Evolutionary conservation across 2,329 filamentous ascomycete species (phyloP), one percentile per base, ranked within the genome.

Genomic region (Phoma sp.): DNA sequence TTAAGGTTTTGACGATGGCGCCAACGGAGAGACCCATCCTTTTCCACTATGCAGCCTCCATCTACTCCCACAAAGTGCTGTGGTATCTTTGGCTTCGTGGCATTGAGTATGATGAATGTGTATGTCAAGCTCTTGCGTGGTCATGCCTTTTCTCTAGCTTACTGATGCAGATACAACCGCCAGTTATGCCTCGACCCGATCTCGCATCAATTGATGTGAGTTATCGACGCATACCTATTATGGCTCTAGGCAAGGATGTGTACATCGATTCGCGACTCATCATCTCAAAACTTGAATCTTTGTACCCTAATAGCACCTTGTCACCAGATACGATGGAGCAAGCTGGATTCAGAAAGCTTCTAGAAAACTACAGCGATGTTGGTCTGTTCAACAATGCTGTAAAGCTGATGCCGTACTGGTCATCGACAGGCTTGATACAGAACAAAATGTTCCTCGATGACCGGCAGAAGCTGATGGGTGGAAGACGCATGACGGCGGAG

Each of bases 11-110:
- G 6, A 60, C 6, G 9, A 69, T 71, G 67, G 32, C 63, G 1
- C 43, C 58, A 6, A 35, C 52, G 5, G 76, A 78, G 43, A 74
- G 74, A n/a, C 81, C 88, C 19, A 77, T 89, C 7, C 67, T 91
- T 1, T 90, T 88, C 71, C 86, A 89, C 72, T 91, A 91, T 70
- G 70, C 78, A 0, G 81, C 78, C 65, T 90, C 88, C 10, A 87
- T 88, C 0, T 90, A 84, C 65, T 87, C 86, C 7, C 80, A 80
- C 50, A 78, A 87, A 55, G 73, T 91, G 25, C 74, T 83, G 24
- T 90, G 87, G 87, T 91, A 91, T 69, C 78, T 91, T 12, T 79
- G 81, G 35, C 81, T 91, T 3, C 83, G 88, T 37, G 81, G 82
- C 24, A 88, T 91, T 40, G 80, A 83, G 0, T 90, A 88, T 65